Percentiles rank a stretch among this genome's conserved stretches.
phyloP scores from a whole-genome alignment of 1,139 yeast genomes.

The Starmera stellimalicola region DNA sequence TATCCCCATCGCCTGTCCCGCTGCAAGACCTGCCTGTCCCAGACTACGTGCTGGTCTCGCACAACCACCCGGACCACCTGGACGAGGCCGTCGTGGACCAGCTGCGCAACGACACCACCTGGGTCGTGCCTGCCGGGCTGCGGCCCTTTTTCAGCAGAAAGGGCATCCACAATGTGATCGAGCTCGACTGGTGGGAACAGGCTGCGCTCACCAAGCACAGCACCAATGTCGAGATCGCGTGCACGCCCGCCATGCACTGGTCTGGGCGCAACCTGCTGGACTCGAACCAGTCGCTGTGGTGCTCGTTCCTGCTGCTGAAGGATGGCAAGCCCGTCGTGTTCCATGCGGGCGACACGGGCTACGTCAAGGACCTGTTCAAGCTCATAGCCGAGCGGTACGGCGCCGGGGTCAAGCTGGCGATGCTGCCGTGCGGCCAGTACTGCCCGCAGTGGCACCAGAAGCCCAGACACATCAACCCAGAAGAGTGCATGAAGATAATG shows the following conservation, averaged over 20 bases:
- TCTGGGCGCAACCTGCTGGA: constrained; percentile 76
- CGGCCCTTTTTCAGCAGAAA: constrained; percentile 46
- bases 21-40: constrained; percentile 56
- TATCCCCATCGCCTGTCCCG: constrained; percentile 61
- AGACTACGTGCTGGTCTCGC: constrained; percentile 73
- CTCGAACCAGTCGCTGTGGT: constrained; percentile 78
- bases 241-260: constrained; percentile 98
- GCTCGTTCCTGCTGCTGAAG: constrained; percentile 63
- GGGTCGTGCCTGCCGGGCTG: constrained; percentile 87
- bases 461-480: constrained; percentile 82
- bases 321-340: constrained; percentile 64
- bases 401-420: constrained; percentile 51
- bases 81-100: constrained; percentile 59
- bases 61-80: constrained; percentile 92
- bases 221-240: constrained; percentile 65
- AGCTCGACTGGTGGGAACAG: constrained; percentile 91
- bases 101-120: constrained; percentile 34
- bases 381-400: constrained; percentile 59
- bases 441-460: constrained; percentile 92
- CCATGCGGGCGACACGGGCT: constrained; percentile 96
- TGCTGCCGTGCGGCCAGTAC: constrained; percentile 91
- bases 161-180: constrained; percentile 41
- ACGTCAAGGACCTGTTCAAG: constrained; percentile 58
- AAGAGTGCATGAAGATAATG: constrained; percentile 64
- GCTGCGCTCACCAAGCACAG: constrained; percentile 31